Conservation (phyloP, 2,329 filamentous ascomycete genomes). For the Neurospora sp. region DNA sequence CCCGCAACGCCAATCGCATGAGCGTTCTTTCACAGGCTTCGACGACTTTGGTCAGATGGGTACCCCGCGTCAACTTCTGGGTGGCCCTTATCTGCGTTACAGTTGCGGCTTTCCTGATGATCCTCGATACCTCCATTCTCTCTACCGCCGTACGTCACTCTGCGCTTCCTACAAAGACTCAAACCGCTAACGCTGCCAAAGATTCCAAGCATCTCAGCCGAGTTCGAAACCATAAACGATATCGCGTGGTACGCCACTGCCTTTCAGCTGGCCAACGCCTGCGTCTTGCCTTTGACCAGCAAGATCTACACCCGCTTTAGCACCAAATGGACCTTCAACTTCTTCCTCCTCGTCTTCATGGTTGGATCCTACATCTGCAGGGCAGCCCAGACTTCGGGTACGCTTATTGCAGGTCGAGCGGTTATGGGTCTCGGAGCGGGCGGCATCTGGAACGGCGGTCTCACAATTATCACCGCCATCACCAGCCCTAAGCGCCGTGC, state of each 20-base stretch:
- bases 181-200: neutral
- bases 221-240: conserved; percentile 17
- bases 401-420: conserved; percentile 45
- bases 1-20: neutral
- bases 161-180: neutral
- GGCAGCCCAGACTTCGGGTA: conserved; percentile 33
- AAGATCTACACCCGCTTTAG: conserved; percentile 16
- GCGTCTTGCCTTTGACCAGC: conserved; percentile 15
- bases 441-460: conserved; percentile 39
- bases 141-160: conserved; percentile 28
- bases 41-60: neutral
- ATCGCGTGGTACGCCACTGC: conserved; percentile 19
- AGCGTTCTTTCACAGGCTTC: neutral
- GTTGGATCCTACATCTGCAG: conserved; percentile 46
- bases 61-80: conserved; percentile 10
- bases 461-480: conserved; percentile 38
- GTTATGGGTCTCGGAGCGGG: conserved; percentile 43
- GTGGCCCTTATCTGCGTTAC: conserved; percentile 27
- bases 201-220: conserved; percentile 15
- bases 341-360: conserved; percentile 41
- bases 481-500: conserved; percentile 29
- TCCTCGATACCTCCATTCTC: conserved; percentile 44
- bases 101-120: conserved; percentile 34
- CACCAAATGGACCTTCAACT: conserved; percentile 25
- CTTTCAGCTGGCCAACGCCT: conserved; percentile 17